A percentile compares a stretch with the other conserved stretches of the same genome.
Evolutionary conservation across 176 grass and related monocot genomes (phyloP).

Genomic region (Oryza brachyantha): DNA sequence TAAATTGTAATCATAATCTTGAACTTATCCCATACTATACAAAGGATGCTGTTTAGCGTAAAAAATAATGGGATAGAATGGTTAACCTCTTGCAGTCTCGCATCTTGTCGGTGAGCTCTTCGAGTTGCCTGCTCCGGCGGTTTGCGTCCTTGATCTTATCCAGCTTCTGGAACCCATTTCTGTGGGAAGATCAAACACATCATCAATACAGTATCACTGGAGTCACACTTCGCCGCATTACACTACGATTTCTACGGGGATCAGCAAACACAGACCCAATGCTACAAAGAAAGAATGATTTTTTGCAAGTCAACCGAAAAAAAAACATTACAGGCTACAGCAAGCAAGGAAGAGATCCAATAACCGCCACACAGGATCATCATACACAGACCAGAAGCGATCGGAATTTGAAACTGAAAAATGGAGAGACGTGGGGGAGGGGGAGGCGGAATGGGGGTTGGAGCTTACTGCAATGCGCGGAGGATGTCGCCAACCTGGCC

Average conservation of each 20-base stretch:
- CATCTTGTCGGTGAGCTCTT: conserved; percentile 96
- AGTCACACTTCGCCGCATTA: background rate
- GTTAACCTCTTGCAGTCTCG: conserved; percentile 87
- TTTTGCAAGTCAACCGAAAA: conserved; percentile 8
- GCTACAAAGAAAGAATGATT: background rate
- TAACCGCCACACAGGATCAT: background rate
- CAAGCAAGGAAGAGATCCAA: conserved; percentile 18
- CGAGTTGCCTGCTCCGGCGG: conserved; percentile 77
- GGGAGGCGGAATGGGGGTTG: background rate
- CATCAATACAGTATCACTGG: background rate
- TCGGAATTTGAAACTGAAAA: background rate
- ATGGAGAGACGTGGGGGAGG: background rate
- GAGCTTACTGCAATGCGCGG: conserved; percentile 89
- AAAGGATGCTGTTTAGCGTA: background rate
- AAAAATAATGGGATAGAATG: background rate
- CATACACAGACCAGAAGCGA: background rate
- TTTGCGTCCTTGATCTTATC: conserved; percentile 96
- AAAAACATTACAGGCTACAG: background rate
- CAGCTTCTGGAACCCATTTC: conserved; percentile 96
- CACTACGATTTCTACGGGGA: background rate
- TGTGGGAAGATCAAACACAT: conserved; percentile 18
- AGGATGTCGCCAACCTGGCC: conserved; percentile 87
- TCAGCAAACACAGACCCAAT: background rate
- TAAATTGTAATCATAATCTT: background rate
- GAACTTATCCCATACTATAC: background rate